Evolutionary conservation across 352 stramenopile species (phyloP).

Genomic region (Phytophthora palmivora): DNA sequence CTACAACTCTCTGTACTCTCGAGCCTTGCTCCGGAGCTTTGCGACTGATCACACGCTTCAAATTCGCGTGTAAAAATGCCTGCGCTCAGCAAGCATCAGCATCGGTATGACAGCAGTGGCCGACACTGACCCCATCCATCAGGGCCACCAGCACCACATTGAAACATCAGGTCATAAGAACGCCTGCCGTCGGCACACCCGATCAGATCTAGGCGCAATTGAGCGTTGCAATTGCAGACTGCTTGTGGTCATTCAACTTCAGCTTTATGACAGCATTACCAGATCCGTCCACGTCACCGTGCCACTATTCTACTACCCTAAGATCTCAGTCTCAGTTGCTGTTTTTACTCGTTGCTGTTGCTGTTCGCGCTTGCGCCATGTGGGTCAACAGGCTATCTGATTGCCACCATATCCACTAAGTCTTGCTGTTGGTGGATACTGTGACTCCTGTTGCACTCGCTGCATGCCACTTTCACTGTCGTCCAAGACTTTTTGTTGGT

Average conservation of each 20-base stretch:
- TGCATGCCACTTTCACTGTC: constrained; percentile 6
- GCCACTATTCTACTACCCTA: constrained; percentile 24
- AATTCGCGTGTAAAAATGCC: constrained; percentile 23
- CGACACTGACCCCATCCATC: neutral
- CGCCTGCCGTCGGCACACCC: constrained; percentile 1
- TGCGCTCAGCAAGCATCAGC: constrained; percentile 33
- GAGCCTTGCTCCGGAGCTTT: neutral
- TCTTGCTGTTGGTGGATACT: constrained; percentile 15
- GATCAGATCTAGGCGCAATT: constrained; percentile 27
- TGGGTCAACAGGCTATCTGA: constrained; percentile 1
- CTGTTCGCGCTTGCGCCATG: constrained; percentile 8
- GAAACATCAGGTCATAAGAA: constrained; percentile 4
- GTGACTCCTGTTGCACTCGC: constrained; percentile 4
- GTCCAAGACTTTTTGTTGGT: neutral
- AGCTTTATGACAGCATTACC: constrained; percentile 38
- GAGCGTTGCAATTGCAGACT: constrained; percentile 2
- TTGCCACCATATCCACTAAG: too few species aligned
- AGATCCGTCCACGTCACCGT: constrained; percentile 27
- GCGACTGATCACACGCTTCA: neutral
- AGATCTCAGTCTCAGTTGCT: constrained; percentile 25
- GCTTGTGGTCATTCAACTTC: constrained; percentile 27
- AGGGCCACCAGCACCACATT: too few species aligned
- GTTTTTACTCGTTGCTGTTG: constrained; percentile 11
- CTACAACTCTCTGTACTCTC: constrained; percentile 34
- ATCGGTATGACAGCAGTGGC: constrained; percentile 21